A percentile compares a stretch with the other conserved stretches of the same genome.
These are phyloP conservation scores for Shiraia sp. DNA, from an alignment of 2,329 filamentous ascomycete genomes.

Conservation along the genomic window DNA sequence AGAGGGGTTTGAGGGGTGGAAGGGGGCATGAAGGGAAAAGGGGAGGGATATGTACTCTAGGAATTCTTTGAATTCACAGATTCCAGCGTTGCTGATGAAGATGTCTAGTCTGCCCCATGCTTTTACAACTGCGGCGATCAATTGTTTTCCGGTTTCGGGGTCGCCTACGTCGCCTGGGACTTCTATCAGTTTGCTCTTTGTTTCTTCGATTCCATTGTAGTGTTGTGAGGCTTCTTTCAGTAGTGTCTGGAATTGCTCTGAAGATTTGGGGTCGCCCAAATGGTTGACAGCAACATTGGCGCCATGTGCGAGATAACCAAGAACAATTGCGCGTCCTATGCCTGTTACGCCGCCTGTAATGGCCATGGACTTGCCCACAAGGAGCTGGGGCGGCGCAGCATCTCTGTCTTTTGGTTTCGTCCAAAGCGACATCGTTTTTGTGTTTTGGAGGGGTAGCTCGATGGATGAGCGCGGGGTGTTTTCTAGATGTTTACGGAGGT, in stretches of 20 bases:
- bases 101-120: slow-evolving; percentile 62
- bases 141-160: slow-evolving; percentile 68
- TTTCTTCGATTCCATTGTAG: slow-evolving; percentile 33
- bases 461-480: slow-evolving; percentile 4
- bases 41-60: slow-evolving; percentile 69
- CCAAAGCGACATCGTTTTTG: slow-evolving; percentile 4
- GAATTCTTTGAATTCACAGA: slow-evolving; percentile 88
- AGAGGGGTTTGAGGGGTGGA: no score
- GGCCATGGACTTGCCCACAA: slow-evolving; percentile 76
- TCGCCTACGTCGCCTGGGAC: slow-evolving; percentile 78
- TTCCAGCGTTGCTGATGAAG: slow-evolving; percentile 85
- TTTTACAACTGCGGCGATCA: slow-evolving; percentile 69
- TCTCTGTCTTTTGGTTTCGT: slow-evolving; percentile 5
- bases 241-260: slow-evolving; percentile 55
- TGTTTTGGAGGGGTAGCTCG: slow-evolving; percentile 6
- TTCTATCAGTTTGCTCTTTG: slow-evolving; percentile 58
- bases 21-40: no score
- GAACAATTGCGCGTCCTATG: slow-evolving; percentile 82
- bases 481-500: slow-evolving; percentile 5
- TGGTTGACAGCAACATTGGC: slow-evolving; percentile 82
- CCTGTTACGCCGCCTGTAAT: slow-evolving; percentile 87
- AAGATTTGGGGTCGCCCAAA: slow-evolving; percentile 61
- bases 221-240: slow-evolving; percentile 39
- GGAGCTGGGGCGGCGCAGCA: slow-evolving; percentile 50
- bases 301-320: slow-evolving; percentile 78